Evolutionary conservation across 2,329 filamentous ascomycete species (phyloP).

Genomic region (Trichoderma asperellum): DNA sequence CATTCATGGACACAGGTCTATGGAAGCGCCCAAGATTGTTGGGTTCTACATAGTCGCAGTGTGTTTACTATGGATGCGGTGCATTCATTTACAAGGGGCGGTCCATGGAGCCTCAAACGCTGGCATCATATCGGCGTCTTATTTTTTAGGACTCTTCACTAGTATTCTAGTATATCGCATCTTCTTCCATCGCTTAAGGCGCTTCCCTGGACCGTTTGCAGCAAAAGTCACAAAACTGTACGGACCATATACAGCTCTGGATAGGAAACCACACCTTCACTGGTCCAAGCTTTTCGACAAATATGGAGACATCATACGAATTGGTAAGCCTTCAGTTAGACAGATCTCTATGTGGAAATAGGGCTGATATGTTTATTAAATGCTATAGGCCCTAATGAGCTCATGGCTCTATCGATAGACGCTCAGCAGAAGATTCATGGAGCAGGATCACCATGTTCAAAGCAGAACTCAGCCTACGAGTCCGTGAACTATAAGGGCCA

Average conservation of each 20-base stretch:
- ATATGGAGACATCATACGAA: constrained; percentile 1
- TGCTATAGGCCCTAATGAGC: neutral
- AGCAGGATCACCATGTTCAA: neutral
- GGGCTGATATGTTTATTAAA: neutral
- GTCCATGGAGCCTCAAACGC: neutral
- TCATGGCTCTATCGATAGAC: constrained; percentile 1
- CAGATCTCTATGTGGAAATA: no score
- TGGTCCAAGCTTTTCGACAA: neutral
- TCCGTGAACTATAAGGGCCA: neutral
- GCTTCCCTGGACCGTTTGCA: constrained; percentile 30
- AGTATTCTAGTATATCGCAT: constrained; percentile 34
- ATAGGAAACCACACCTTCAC: neutral
- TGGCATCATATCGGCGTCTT: constrained; percentile 1
- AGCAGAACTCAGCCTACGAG: neutral
- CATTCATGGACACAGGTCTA: constrained; percentile 16
- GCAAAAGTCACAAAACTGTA: constrained; percentile 32
- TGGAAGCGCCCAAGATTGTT: neutral
- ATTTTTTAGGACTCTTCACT: constrained; percentile 34
- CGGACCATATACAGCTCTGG: neutral
- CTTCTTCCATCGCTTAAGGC: constrained; percentile 31
- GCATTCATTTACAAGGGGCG: neutral
- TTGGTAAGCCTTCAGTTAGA: neutral
- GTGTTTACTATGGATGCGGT: neutral
- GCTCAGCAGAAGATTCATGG: neutral
- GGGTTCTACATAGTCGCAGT: neutral